A percentile compares a stretch with the other conserved stretches of the same genome.
Evolutionary conservation across 768 basidiomycete genomes (phyloP).

Genomic region (Rubroboletus satanas): DNA sequence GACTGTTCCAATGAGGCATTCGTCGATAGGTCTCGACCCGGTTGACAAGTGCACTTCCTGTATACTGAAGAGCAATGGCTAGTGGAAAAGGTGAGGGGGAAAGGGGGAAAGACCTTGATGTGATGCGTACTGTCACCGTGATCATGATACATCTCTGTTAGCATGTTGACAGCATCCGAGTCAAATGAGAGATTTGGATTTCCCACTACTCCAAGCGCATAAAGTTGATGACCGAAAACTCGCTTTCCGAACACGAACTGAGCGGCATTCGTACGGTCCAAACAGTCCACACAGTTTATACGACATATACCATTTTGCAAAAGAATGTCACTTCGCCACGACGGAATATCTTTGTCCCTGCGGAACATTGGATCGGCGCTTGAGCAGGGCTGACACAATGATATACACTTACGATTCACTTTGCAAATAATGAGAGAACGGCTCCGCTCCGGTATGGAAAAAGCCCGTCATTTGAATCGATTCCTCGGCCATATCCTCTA

Average conservation of each 20-base stretch:
- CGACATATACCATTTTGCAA: slow-evolving; percentile 91
- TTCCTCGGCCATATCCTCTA: slow-evolving; percentile 94
- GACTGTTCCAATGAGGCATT: slow-evolving; percentile 96
- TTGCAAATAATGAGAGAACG: slow-evolving; percentile 65
- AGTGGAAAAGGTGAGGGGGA: neutral
- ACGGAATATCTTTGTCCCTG: slow-evolving; percentile 29
- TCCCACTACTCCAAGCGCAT: slow-evolving; percentile 87
- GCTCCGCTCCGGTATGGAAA: slow-evolving; percentile 92
- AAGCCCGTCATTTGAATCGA: slow-evolving; percentile 87
- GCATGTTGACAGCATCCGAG: slow-evolving; percentile 91
- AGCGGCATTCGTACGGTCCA: slow-evolving; percentile 94
- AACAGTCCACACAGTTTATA: slow-evolving; percentile 95
- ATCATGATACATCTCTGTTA: slow-evolving; percentile 99
- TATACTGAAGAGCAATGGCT: slow-evolving; percentile 96
- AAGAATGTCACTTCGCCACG: slow-evolving; percentile 64
- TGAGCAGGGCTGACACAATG: neutral
- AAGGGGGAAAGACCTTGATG: neutral
- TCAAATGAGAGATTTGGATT: slow-evolving; percentile 86
- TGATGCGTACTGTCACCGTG: slow-evolving; percentile 81
- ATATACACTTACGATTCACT: slow-evolving; percentile 33
- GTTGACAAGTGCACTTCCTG: slow-evolving; percentile 93
- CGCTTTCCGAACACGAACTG: slow-evolving; percentile 97
- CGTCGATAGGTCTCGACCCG: slow-evolving; percentile 93
- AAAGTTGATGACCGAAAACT: slow-evolving; percentile 90
- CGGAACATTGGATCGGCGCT: neutral